phyloP scores from a whole-genome alignment of 495 filamentous ascomycete genomes.

The Tuber magnatum region DNA sequence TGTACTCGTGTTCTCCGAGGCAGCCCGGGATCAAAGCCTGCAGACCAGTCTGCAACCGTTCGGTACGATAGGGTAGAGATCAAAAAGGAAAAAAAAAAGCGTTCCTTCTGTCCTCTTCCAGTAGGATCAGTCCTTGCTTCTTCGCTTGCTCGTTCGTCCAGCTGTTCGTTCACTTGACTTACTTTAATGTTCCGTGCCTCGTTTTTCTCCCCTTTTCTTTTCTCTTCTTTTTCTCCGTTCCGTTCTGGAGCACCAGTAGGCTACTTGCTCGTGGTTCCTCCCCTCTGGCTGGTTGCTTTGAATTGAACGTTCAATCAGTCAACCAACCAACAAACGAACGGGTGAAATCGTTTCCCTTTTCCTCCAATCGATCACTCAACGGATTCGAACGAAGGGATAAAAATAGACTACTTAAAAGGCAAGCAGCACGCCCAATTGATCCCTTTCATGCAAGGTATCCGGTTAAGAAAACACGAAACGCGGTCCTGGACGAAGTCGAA shows the following conservation, averaged over 20 bases:
- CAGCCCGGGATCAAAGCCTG: constrained; percentile 27
- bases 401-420: background rate
- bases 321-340: background rate
- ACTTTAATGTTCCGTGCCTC: background rate
- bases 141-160: constrained; percentile 28
- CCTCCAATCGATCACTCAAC: constrained; percentile 1
- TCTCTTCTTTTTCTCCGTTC: background rate
- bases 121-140: constrained; percentile 9
- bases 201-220: background rate
- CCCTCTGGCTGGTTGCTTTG: background rate
- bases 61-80: background rate
- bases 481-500: constrained; percentile 20
- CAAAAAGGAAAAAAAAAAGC: constrained; percentile 12
- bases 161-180: constrained; percentile 19
- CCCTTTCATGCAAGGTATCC: background rate
- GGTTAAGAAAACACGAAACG: constrained; percentile 16
- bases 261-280: background rate
- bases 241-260: background rate
- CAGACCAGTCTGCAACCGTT: background rate
- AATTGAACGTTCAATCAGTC: background rate
- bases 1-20: constrained; percentile 3
- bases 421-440: background rate
- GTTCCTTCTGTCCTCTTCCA: background rate
- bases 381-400: background rate
- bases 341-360: constrained; percentile 1